Percentiles rank a stretch among this genome's conserved stretches.
phyloP scores from a whole-genome alignment of 2,329 filamentous ascomycete genomes.

The Corinectria fuckeliana region DNA sequence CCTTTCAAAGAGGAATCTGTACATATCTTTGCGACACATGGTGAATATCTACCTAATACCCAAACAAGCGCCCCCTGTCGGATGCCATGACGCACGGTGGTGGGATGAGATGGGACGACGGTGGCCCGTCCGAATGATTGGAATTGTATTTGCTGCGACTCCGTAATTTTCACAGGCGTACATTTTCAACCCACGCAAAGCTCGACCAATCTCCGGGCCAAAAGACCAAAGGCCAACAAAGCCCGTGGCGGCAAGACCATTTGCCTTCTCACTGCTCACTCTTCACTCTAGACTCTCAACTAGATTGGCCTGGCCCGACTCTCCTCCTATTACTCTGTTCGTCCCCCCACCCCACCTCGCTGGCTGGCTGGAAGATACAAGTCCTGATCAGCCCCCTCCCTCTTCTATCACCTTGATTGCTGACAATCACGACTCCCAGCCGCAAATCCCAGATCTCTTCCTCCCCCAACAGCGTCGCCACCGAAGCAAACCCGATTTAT shows the following conservation, averaged over 20 bases:
- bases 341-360: not conserved
- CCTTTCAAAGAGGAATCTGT: not conserved
- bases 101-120: constrained; percentile 12
- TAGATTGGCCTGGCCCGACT: not conserved
- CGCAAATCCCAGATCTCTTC: not conserved
- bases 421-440: not conserved
- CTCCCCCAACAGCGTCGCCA: not conserved
- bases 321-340: too few relatives aligned
- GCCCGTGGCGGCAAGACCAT: not conserved
- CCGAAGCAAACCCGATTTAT: not conserved
- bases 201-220: not conserved
- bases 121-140: not conserved
- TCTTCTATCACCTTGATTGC: not conserved
- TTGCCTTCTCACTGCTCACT: too few relatives aligned
- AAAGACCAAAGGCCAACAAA: not conserved
- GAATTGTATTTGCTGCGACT: not conserved
- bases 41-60: not conserved
- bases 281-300: not conserved
- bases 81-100: constrained; percentile 1
- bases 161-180: not conserved
- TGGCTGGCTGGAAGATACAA: too few relatives aligned
- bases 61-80: constrained; percentile 3
- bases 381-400: not conserved
- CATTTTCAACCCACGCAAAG: not conserved
- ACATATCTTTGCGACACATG: not conserved